Evolutionary conservation across 371 early-diverging fungal genomes (phyloP).

Genomic region (Mucor plumbeus): DNA sequence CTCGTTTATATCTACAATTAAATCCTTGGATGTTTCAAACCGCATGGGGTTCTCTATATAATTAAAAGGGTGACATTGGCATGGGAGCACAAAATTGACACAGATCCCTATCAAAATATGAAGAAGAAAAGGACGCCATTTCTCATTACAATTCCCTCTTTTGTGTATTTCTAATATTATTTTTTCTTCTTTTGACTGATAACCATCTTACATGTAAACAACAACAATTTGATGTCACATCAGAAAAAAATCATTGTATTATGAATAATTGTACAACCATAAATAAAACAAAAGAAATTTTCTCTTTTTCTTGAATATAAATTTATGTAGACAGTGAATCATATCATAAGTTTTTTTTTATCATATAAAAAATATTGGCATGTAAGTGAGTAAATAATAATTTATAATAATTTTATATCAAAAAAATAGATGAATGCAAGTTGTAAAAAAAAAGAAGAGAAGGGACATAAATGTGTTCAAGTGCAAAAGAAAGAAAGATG

Average conservation of each 20-base stretch:
- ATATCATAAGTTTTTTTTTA: no score
- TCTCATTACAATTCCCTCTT: background rate
- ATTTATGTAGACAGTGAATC: no score
- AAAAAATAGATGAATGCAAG: background rate
- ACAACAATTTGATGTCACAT: no score
- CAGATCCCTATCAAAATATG: background rate
- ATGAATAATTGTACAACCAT: constrained; percentile 5
- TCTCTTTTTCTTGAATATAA: background rate
- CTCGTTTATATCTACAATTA: background rate
- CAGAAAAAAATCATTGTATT: constrained; percentile 1
- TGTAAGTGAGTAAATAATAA: background rate
- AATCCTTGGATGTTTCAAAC: constrained; percentile 2
- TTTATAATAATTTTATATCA: background rate
- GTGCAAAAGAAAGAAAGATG: background rate
- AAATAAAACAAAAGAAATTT: constrained; percentile 1
- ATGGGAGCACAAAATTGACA: constrained; percentile 7
- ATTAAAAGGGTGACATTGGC: background rate
- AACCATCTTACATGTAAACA: background rate
- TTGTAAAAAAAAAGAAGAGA: background rate
- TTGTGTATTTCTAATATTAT: no score
- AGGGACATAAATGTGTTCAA: background rate
- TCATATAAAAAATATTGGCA: no score
- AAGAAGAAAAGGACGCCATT: no score
- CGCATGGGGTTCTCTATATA: background rate
- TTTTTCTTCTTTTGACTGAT: background rate